A percentile compares a stretch with the other conserved stretches of the same genome.
Conservation (phyloP, 169 alveolate genomes). For the Plasmodium berghei region DNA sequence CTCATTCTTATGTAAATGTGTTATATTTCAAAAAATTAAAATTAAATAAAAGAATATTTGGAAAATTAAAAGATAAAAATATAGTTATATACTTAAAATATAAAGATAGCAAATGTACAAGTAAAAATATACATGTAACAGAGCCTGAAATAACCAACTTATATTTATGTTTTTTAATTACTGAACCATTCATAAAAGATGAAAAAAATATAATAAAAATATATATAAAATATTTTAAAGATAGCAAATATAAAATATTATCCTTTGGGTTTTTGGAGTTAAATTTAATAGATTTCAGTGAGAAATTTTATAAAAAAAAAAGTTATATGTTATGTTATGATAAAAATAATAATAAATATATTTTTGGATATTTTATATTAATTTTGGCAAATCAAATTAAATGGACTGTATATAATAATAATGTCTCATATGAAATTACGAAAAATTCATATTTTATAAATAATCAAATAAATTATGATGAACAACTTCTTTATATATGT, state of each 20-base stretch:
- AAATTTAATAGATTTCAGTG: slow-evolving; percentile 37
- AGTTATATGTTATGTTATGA: slow-evolving; percentile 73
- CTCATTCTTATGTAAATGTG: slow-evolving; percentile 44
- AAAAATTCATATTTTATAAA: slow-evolving; percentile 44
- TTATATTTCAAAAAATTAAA: slow-evolving; percentile 54
- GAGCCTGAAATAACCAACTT: slow-evolving; percentile 43
- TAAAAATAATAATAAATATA: slow-evolving; percentile 54
- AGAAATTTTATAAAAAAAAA: slow-evolving; percentile 71
- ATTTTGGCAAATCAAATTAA: slow-evolving; percentile 65
- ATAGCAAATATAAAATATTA: slow-evolving; percentile 63
- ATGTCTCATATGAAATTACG: slow-evolving; percentile 25
- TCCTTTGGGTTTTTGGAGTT: slow-evolving; percentile 64
- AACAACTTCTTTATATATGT: slow-evolving; percentile 66
- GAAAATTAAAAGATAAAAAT: slow-evolving; percentile 57
- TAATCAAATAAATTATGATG: slow-evolving; percentile 42
- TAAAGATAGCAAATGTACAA: slow-evolving; percentile 61
- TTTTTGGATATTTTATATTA: slow-evolving; percentile 64
- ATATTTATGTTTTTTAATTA: slow-evolving; percentile 54
- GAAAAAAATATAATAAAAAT: slow-evolving; percentile 68
- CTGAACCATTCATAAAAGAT: slow-evolving; percentile 46
- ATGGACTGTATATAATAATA: slow-evolving; percentile 64
- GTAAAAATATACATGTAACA: slow-evolving; percentile 42
- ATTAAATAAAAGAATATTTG: slow-evolving; percentile 63
- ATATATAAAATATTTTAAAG: slow-evolving; percentile 69
- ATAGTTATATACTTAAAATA: slow-evolving; percentile 66